Base-by-base conservation (phyloP, 768 basidiomycete genomes). In the Daedaleopsis nitida region DNA sequence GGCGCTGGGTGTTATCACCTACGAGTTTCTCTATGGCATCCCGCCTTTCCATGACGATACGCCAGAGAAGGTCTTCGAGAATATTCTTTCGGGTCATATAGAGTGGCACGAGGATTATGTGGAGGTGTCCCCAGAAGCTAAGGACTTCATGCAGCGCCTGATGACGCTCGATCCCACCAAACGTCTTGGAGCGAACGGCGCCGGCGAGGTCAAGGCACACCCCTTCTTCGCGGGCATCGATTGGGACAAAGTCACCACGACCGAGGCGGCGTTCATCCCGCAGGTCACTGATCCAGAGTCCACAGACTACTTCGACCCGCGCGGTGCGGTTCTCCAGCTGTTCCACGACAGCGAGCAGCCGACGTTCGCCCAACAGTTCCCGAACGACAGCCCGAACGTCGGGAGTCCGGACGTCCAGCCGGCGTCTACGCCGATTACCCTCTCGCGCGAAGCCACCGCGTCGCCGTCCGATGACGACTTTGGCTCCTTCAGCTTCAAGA, bases 231-330 rank as follows among this genome's bases (percentile, higher is more conserved):
- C 83, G 49, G 92, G 85, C 37, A 90, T 98, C 64, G 91, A 98
- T 63, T 99, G 97, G 97, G 86, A 92, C 58, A 89, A 90, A 60
- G 87, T 99, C 56, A 92, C 92, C 9, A 86, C 86, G 9, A 85
- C 87, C 6, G 91, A 96, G 75, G 94, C 95, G 11, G 92, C 89
- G 35, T 99, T 99, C 77, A 94, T 98, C 54, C 97, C 97, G 50
- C 91, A 95, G 70, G 86, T 97, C 37, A 85, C 90, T 14, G 96
- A 98, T 74, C 95, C 96, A 5, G 96, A 98, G 76, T 96, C 94
- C 21, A 99, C 97, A n/a, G 97, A 99, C 73, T 99, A 99, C 77
- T 99, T 99, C 69, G 97, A 99, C 76, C 86, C 95, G 62, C 88
- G 97, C 47, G 97, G 97, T 4, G 96, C 96, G 16, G 86, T 92